Evolutionary conservation across 345 rosid genomes (phyloP), one percentile per base, ranked within the genome.

Genomic region (Clarkia xantiana): DNA sequence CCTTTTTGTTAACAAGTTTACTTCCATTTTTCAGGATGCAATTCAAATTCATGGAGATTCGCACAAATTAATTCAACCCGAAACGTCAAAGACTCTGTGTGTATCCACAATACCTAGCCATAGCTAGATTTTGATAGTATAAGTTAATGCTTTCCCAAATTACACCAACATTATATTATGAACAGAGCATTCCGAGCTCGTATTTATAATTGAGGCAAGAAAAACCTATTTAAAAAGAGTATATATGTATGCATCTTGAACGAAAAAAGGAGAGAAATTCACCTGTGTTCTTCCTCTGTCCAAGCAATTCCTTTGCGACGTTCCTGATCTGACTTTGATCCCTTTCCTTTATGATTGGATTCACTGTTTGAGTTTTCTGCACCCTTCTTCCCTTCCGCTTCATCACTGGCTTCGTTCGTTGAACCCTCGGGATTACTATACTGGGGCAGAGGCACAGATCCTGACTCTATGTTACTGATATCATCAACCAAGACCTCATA

Each of bases 221-320:
- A 16, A 19, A 9, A 1, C 19, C 20, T 56, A n/a, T 12, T 14
- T 12, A 14, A 39, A 40, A 14, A 22, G 15, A 13, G 34, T 18
- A 23, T 6, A 40, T n/a, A 38, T 39, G n/a, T n/a, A 29, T 36
- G 17, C 18, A 39, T 10, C 22, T 17, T 34, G n/a, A 51, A 43
- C 1, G 22, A 41, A 18, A 15, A 11, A 14, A 17, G 39, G 61
- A 48, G 46, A 55, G 20, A 66, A 55, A 40, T 40, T 76, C 56
- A 86, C 94, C 91, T 75, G 76, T 85, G 95, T 42, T 91, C 98
- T 41, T 86, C 96, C 70, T 91, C 98, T 1, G 98, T 81, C 98
- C 98, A 91, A 41, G 96, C 94, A 71, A 82, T 80, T 53, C 98
- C 96, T 67, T 86, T 91, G 14, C 98, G 79, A 2, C 94, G 85